Evolutionary conservation across 805 yeast genomes (phyloP).

Genomic region (Yarrowia sp.): DNA sequence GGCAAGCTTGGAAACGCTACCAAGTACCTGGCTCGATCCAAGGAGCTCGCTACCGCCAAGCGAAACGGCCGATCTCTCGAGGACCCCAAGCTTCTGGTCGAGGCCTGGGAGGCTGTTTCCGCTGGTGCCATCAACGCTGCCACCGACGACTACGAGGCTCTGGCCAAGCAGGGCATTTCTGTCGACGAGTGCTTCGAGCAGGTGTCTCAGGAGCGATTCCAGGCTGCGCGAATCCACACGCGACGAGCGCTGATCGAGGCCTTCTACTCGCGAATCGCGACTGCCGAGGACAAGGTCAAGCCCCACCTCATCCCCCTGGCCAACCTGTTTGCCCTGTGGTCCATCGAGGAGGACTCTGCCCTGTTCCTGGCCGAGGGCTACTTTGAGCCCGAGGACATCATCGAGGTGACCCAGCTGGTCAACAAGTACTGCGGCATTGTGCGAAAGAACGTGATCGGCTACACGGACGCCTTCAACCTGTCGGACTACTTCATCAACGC

Average conservation of each 20-base stretch:
- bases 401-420: slow-evolving; percentile 45
- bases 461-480: slow-evolving; percentile 80
- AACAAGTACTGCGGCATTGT: slow-evolving; percentile 49
- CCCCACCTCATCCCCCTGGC: slow-evolving; percentile 55
- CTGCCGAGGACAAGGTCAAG: slow-evolving; percentile 45
- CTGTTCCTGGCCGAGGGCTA: slow-evolving; percentile 64
- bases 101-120: slow-evolving; percentile 43
- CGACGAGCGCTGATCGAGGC: slow-evolving; percentile 41
- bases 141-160: slow-evolving; percentile 35
- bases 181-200: slow-evolving; percentile 42
- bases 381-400: slow-evolving; percentile 50
- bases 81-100: slow-evolving; percentile 35
- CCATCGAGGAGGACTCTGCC: slow-evolving; percentile 69
- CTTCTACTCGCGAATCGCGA: slow-evolving; percentile 41
- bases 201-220: slow-evolving; percentile 44
- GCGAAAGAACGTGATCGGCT: slow-evolving; percentile 68
- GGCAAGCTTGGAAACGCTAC: slow-evolving; percentile 51
- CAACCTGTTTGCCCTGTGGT: slow-evolving; percentile 60
- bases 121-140: slow-evolving; percentile 39
- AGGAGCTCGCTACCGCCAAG: slow-evolving; percentile 28
- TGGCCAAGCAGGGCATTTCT: slow-evolving; percentile 33
- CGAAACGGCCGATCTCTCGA: slow-evolving; percentile 34
- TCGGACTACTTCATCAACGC: slow-evolving; percentile 80
- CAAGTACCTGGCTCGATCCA: slow-evolving; percentile 42
- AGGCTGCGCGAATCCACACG: slow-evolving; percentile 43